Base-by-base conservation (phyloP, 768 basidiomycete genomes). In the Cystofilobasidium macerans region DNA sequence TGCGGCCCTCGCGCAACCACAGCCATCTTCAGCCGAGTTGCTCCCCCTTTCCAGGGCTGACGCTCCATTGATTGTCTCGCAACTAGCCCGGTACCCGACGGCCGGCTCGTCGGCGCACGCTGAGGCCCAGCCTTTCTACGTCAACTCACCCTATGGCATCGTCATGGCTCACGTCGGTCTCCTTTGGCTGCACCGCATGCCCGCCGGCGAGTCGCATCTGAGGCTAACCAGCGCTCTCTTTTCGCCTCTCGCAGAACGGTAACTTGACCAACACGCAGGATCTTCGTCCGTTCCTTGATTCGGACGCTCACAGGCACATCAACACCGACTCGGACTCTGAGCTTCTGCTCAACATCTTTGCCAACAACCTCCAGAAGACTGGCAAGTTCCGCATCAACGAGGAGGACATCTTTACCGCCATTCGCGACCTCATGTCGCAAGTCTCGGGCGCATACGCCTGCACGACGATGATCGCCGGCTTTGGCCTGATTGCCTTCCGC, bases 351-450 rank as follows among this genome's bases (percentile, higher is more conserved):
- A 99, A 99, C 78, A 89, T 95, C 71, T 90, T 99, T 75, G 95
- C 95, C 61, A 85, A 98, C 80, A 93, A 94, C 72, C 83, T 99
- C 22, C 95, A 99, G 73, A 86, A 97, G 76, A 98, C 94, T 13
- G 95, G 94, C 63, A 99, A 99, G 77, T 93, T 97, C 78, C 89
- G 92, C 68, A 99, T 98, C 79, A 98, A 98, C 74, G 94, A 97
- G 74, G 95, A 99, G 71, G 95, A 99, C 77, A 95, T 99, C 70
- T 98, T 99, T 77, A 88, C 85, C 20, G 94, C 95, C 36, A 85
- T 97, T 62, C 82, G 87, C 16, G 87, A 87, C 9, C 82, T 97
- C 76, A 97, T 92, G 86, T 78, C 81, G 65, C 86, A 90, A 69
- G 86, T 86, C 75, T 86, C 82, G 72, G 95, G 95, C 57, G 94